These are phyloP conservation scores for Boletus subparvulus DNA, from an alignment of 768 basidiomycete species.

Conservation along the genomic window DNA sequence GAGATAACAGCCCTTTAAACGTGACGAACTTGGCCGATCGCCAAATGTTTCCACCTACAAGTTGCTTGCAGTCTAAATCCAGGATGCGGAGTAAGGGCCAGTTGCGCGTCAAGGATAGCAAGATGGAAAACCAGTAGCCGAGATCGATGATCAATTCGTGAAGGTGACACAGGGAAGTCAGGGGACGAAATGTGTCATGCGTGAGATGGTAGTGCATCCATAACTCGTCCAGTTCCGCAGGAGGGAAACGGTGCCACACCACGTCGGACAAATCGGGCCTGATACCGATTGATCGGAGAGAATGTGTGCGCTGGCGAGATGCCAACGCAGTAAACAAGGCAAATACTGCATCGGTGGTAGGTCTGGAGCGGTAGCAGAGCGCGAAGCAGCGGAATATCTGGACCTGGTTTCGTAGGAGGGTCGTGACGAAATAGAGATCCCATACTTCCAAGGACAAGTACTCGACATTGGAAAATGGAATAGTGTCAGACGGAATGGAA, in stretches of 20 bases:
- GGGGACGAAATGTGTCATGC: background rate
- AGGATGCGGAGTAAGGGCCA: slow-evolving; percentile 1
- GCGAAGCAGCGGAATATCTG: background rate
- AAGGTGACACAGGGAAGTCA: background rate
- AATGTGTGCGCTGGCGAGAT: background rate
- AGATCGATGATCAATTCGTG: background rate
- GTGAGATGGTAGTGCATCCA: background rate
- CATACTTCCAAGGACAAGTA: background rate
- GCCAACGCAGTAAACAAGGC: background rate
- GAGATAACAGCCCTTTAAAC: background rate
- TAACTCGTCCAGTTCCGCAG: background rate
- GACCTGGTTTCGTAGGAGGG: background rate
- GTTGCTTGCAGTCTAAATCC: background rate
- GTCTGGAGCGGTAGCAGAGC: background rate
- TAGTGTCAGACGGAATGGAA: background rate
- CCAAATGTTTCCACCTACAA: no score
- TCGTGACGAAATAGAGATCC: background rate
- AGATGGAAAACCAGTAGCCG: background rate
- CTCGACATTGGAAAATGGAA: background rate
- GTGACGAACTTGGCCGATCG: background rate
- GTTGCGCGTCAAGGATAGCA: background rate
- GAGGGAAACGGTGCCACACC: no score
- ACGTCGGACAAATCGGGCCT: no score
- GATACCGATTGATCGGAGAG: background rate
- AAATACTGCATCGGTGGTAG: background rate